Base-by-base conservation (phyloP, 2,329 filamentous ascomycete genomes). In the Colletotrichum orbiculare region DNA sequence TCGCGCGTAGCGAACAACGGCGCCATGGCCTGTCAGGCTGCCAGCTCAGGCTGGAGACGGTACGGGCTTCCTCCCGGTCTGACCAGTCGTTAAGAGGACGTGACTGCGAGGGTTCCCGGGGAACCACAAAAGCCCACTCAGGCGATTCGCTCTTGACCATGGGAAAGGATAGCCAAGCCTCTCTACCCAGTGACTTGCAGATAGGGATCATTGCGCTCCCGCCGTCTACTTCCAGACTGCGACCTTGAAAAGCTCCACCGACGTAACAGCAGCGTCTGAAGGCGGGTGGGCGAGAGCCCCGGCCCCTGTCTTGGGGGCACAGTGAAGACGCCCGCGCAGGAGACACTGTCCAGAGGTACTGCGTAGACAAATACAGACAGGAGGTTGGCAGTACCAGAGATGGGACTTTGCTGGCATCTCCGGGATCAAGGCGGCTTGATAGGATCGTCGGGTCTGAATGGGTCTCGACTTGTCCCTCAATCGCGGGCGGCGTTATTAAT, bases 221-320 rank as follows among this genome's bases (percentile, higher is more conserved):
- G 60, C 53, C 46, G 52, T 59, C 60, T 54, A 59, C 54, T 46
- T 57, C 60, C 25, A 39, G 60, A 52, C 43, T 59, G 60, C 48
- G 54, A 66, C 53, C 43, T 53, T 35, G 7, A 33, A 15, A 25
- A 56, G 54, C 66, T 63, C 64, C 66, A 67, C 66, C 66, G 43
- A 64, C 66, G 64, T 68, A 67, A 67, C 66, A 66, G 63, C 48
- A 60, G 53, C 55, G 63, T 67, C 54, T 60, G 65, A 53, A 64
- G 65, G 65, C 61, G 56, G 55, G 65, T 55, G 43, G 52, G 52
- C 35, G 25, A 43, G 34, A 42, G 46, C 52, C 55, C 61, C 48
- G 38, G 52, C 17, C 60, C 50, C 41, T 56, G 56, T 60, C 46
- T 25, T 35, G 8, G 15, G 33, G 13, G 47, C 61, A 67, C 65